phyloP scores from a whole-genome alignment of 495 filamentous ascomycete genomes.

The Tuber umbilicatum region DNA sequence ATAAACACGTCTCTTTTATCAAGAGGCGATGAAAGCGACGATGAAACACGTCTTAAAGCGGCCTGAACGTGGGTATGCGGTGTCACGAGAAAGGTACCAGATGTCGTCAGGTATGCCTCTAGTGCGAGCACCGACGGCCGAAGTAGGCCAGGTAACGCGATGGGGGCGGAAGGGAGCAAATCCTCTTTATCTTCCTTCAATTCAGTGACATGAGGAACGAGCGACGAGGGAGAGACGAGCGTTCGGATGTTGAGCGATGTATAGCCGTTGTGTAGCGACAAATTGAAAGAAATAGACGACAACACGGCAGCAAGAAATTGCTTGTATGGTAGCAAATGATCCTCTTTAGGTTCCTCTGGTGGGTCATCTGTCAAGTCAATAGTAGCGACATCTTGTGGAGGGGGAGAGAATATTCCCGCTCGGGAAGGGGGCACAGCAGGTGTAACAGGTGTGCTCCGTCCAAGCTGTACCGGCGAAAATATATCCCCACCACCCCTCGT shows the following conservation, averaged over 20 bases:
- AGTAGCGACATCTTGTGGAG: conserved; percentile 12
- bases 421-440: conserved; percentile 21
- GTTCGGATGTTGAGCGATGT: conserved; percentile 40
- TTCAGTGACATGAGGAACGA: conserved; percentile 4
- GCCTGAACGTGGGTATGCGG: conserved; percentile 34
- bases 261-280: conserved; percentile 31
- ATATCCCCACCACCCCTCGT: conserved; percentile 1
- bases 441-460: conserved; percentile 17
- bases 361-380: conserved; percentile 40
- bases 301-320: conserved; percentile 33
- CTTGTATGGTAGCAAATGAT: conserved; percentile 16
- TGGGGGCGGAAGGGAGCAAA: conserved; percentile 23
- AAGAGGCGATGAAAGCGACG: neutral
- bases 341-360: conserved; percentile 23
- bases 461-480: neutral
- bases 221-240: conserved; percentile 35
- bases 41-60: conserved; percentile 30
- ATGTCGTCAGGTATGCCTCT: conserved; percentile 36
- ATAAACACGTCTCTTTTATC: conserved; percentile 39
- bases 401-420: conserved; percentile 30
- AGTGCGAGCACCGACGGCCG: conserved; percentile 32
- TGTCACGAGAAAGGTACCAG: conserved; percentile 34
- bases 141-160: conserved; percentile 29
- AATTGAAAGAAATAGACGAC: conserved; percentile 28
- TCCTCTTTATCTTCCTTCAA: conserved; percentile 11